These are phyloP conservation scores for Periconia digitata DNA, from an alignment of 2,329 filamentous ascomycete genomes.

Conservation along the genomic window DNA sequence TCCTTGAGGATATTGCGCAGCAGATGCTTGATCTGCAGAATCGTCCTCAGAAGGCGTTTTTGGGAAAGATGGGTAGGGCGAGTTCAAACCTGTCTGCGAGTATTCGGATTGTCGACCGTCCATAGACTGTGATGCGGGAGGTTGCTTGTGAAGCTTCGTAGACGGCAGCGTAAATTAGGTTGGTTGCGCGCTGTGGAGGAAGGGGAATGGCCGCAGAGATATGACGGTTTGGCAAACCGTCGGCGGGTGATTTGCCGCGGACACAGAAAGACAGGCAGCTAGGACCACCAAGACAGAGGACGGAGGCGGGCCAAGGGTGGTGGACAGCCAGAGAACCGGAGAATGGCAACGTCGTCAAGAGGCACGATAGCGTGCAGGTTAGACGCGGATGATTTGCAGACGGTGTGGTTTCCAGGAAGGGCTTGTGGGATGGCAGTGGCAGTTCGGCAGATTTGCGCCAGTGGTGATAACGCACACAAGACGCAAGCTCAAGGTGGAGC, in stretches of 20 bases:
- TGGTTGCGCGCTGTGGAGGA: slow-evolving; percentile 42
- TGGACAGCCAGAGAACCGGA: slow-evolving; percentile 41
- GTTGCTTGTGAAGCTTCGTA: slow-evolving; percentile 23
- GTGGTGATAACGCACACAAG: slow-evolving; percentile 43
- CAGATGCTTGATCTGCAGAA: slow-evolving; percentile 86
- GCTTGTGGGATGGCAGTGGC: slow-evolving; percentile 37
- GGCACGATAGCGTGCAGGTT: slow-evolving; percentile 47
- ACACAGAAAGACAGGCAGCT: slow-evolving; percentile 34
- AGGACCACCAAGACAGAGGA: slow-evolving; percentile 27
- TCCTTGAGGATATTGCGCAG: slow-evolving; percentile 82
- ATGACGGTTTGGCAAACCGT: slow-evolving; percentile 46
- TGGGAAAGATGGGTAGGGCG: slow-evolving; percentile 56
- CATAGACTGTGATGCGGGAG: slow-evolving; percentile 52
- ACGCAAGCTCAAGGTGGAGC: slow-evolving; percentile 31
- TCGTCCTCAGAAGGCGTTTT: slow-evolving; percentile 79
- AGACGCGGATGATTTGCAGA: slow-evolving; percentile 54
- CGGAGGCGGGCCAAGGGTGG: slow-evolving; percentile 31
- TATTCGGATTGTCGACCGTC: slow-evolving; percentile 57
- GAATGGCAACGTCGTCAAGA: slow-evolving; percentile 37
- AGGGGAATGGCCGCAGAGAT: slow-evolving; percentile 52
- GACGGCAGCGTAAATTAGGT: slow-evolving; percentile 39
- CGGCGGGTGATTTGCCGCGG: slow-evolving; percentile 42
- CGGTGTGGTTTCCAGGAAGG: slow-evolving; percentile 41
- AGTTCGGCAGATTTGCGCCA: slow-evolving; percentile 45
- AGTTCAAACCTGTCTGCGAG: slow-evolving; percentile 57